Percentiles rank a stretch among this genome's conserved stretches.
phyloP scores from a whole-genome alignment of 176 grass and related monocot genomes.

The Leersia perrieri region DNA sequence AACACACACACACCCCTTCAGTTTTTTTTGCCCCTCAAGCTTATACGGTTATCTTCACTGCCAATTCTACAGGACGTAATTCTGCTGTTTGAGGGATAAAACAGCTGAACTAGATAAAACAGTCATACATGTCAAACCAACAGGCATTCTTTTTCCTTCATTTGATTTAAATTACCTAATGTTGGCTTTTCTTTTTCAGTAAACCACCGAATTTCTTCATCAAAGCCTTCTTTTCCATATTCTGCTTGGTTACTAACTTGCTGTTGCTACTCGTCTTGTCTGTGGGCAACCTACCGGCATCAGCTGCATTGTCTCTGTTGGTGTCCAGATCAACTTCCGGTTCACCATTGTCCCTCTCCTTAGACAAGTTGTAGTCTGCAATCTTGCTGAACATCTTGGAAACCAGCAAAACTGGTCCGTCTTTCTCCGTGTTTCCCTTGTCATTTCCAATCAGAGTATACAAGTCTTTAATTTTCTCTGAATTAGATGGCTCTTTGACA shows the following conservation, averaged over 20 bases:
- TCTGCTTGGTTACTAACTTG: constrained; percentile 50
- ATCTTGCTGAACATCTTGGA: constrained; percentile 50
- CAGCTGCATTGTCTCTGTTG: constrained; percentile 29
- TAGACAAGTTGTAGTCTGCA: constrained; percentile 39
- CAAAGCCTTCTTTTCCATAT: constrained; percentile 62
- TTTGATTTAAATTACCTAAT: constrained; percentile 20
- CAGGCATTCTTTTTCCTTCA: not conserved
- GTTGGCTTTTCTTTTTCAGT: constrained; percentile 67
- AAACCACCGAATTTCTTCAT: constrained; percentile 75
- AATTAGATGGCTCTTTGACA: constrained; percentile 28
- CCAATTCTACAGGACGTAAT: not conserved
- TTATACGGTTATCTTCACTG: not conserved
- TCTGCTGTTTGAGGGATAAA: too few species aligned
- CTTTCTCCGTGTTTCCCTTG: constrained; percentile 39
- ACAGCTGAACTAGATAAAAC: constrained; percentile 19
- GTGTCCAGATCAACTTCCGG: constrained; percentile 51
- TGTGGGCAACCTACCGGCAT: constrained; percentile 11
- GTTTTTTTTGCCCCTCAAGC: not conserved
- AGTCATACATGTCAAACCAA: not conserved
- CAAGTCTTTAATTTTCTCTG: constrained; percentile 45
- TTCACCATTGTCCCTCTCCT: constrained; percentile 44
- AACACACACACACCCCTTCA: not conserved
- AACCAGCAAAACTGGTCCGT: constrained; percentile 33
- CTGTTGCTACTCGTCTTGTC: constrained; percentile 22
- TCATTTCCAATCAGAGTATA: constrained; percentile 40